Conservation (phyloP, 2,329 filamentous ascomycete genomes). For the Alternaria dauci region DNA sequence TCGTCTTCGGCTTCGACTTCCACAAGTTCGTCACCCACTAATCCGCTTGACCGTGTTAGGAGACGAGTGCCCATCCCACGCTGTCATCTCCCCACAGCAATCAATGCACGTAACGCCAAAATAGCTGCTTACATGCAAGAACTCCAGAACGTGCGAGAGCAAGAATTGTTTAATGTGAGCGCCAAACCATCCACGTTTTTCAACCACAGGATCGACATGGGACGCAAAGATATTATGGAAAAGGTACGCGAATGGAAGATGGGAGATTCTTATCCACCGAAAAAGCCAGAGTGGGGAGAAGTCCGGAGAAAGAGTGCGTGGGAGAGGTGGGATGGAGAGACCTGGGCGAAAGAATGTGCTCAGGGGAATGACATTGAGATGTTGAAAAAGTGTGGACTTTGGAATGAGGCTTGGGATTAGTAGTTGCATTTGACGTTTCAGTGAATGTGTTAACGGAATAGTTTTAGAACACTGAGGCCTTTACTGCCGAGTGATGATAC, state of each 20-base stretch:
- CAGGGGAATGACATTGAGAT: not conserved
- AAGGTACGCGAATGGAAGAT: slow-evolving; percentile 12
- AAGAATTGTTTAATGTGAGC: not conserved
- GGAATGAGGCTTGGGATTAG: not conserved
- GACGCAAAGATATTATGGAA: not conserved
- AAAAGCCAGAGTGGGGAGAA: not conserved
- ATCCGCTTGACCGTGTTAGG: not conserved
- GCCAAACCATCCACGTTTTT: not conserved
- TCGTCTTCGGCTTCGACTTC: not conserved
- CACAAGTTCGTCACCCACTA: not conserved
- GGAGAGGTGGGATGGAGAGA: slow-evolving; percentile 18
- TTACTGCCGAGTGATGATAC: not conserved
- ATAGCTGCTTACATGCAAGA: not conserved
- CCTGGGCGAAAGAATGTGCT: slow-evolving; percentile 4
- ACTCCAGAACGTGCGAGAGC: not conserved
- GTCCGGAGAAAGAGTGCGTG: not conserved
- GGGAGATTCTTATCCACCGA: slow-evolving; percentile 10
- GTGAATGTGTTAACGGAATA: not conserved
- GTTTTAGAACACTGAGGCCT: not conserved
- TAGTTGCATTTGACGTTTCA: not conserved
- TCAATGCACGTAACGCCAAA: not conserved
- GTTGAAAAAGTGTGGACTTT: slow-evolving; percentile 1
- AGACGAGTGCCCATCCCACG: not conserved
- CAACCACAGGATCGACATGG: not conserved
- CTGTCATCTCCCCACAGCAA: slow-evolving; percentile 1